Evolutionary conservation across 192 early-diverging fungal genomes (phyloP).

Genomic region (Mortierella claussenii): DNA sequence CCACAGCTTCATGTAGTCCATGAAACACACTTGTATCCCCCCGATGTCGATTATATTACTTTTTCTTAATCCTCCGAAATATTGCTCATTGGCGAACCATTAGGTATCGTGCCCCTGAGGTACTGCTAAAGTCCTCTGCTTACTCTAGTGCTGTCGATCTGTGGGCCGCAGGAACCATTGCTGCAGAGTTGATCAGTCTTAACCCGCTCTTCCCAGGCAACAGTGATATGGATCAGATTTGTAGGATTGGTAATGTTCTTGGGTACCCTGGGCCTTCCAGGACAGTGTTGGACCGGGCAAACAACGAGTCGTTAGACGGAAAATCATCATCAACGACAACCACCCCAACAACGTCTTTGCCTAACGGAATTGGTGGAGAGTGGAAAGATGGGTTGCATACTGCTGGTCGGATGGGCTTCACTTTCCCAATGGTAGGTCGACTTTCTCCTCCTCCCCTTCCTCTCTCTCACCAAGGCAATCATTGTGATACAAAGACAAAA

Average conservation of each 20-base stretch:
- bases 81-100: neutral
- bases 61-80: neutral
- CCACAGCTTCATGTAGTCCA: neutral
- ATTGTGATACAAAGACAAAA: no score
- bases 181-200: slow-evolving; percentile 89
- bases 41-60: no score
- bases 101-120: slow-evolving; percentile 96
- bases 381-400: slow-evolving; percentile 82
- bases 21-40: no score
- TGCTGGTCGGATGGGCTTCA: slow-evolving; percentile 74
- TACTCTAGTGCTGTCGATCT: slow-evolving; percentile 96
- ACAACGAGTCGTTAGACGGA: no score
- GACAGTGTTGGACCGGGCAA: no score
- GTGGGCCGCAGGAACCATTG: slow-evolving; percentile 95
- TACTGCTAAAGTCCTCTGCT: slow-evolving; percentile 80
- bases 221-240: slow-evolving; percentile 94
- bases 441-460: neutral
- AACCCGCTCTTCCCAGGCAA: slow-evolving; percentile 94
- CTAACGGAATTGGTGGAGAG: slow-evolving; percentile 58
- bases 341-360: no score
- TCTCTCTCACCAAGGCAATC: neutral
- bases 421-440: slow-evolving; percentile 62
- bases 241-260: slow-evolving; percentile 82
- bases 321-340: no score
- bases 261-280: slow-evolving; percentile 79